Base-by-base conservation (phyloP, 2,329 filamentous ascomycete genomes). In the Stylonectria norvegica region DNA sequence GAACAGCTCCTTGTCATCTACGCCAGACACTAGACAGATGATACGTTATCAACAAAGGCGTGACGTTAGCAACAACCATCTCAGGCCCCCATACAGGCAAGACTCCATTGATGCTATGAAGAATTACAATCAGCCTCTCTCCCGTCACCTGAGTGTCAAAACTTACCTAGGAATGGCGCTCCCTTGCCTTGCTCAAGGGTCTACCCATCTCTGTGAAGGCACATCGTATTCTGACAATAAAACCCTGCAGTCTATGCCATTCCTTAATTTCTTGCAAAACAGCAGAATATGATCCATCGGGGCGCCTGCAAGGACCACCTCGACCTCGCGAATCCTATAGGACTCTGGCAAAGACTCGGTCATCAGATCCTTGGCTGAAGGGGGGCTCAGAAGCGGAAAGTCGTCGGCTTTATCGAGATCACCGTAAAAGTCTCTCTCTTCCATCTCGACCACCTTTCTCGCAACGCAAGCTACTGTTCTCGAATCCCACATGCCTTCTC, bases 91-190 rank as follows among this genome's bases (percentile, higher is more conserved):
- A n/a, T n/a, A n/a, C n/a, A n/a, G n/a, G n/a, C n/a, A n/a, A n/a
- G n/a, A n/a, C n/a, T n/a, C n/a, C n/a, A n/a, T n/a, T n/a, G n/a
- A n/a, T n/a, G n/a, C n/a, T n/a, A n/a, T n/a, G n/a, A n/a, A n/a
- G n/a, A n/a, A n/a, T n/a, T n/a, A n/a, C n/a, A n/a, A n/a, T n/a
- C n/a, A n/a, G n/a, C n/a, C n/a, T n/a, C n/a, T n/a, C n/a, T n/a
- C n/a, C n/a, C n/a, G n/a, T n/a, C n/a, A n/a, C n/a, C 17, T 7
- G n/a, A 8, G 10, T 10, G n/a, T n/a, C n/a, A n/a, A n/a, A 4
- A 49, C 62, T 33, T 66, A 82, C 81, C 79, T 23, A 75, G 55
- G 18, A 85, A 68, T 1, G 73, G 73, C n/a, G 65, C 78, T 2
- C 81, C 80, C 52, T 78, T 82, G 25, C 77, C 76, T 19, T 70